A percentile compares a stretch with the other conserved stretches of the same genome.
Conservation (phyloP, 768 basidiomycete genomes). For the Rubroboletus pulcherrimus region DNA sequence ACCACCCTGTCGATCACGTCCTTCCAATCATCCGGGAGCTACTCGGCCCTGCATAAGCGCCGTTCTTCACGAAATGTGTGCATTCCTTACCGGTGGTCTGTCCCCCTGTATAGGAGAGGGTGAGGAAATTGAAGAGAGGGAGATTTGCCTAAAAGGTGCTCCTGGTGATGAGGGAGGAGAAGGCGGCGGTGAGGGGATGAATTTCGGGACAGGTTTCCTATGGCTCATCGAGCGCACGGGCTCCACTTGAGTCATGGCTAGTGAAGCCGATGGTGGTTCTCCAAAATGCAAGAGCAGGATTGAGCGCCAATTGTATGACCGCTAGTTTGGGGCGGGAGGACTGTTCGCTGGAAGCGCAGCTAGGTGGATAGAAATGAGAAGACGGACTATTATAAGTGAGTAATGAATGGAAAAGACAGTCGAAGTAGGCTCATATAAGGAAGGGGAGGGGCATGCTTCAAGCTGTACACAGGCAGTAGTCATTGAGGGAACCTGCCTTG, state of each 20-base stretch:
- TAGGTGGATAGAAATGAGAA: conserved; percentile 28
- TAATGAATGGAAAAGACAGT: conserved; percentile 24
- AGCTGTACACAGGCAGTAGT: conserved; percentile 32
- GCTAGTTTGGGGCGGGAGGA: conserved; percentile 15
- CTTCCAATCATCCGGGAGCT: conserved; percentile 37
- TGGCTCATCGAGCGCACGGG: conserved; percentile 48
- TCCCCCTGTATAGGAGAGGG: conserved; percentile 20
- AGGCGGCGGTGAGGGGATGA: conserved; percentile 61
- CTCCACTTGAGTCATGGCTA: conserved; percentile 28
- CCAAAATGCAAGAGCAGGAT: conserved; percentile 6
- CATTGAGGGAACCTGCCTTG: conserved; percentile 31
- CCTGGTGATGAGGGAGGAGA: conserved; percentile 34
- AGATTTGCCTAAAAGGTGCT: conserved; percentile 32
- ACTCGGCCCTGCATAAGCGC: conserved; percentile 6
- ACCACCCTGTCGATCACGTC: conserved; percentile 33
- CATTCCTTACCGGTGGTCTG: conserved; percentile 30
- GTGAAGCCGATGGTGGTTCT: conserved; percentile 3
- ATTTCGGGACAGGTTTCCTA: conserved; percentile 67
- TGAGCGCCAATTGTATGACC: conserved; percentile 9
- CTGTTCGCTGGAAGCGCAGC: conserved; percentile 20
- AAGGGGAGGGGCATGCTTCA: conserved; percentile 25
- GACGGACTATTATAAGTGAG: conserved; percentile 26
- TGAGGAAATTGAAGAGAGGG: conserved; percentile 25
- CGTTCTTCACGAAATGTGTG: not conserved
- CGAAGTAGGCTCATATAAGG: conserved; percentile 30